Conservation (phyloP, 1,284 basidiomycete species). For the Exobasidium cylindrosporum region DNA sequence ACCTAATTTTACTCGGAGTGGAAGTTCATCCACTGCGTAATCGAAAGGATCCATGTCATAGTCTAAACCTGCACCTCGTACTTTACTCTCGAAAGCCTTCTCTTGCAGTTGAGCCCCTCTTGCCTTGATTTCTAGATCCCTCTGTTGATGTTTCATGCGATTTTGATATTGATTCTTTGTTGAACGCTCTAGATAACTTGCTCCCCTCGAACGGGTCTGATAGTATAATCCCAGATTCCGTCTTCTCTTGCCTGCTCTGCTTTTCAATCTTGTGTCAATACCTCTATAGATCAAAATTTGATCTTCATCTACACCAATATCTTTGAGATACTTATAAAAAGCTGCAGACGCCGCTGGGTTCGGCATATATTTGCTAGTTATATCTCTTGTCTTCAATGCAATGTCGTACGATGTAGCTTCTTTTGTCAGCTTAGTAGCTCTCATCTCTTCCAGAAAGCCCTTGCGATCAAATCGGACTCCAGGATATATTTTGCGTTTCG, state of each 20-base stretch:
- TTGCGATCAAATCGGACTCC: no score
- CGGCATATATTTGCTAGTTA: neutral
- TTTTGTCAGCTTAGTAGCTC: no score
- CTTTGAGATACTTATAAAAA: neutral
- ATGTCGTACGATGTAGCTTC: neutral
- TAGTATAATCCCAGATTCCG: neutral
- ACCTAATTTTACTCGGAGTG: neutral
- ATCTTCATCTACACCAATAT: neutral
- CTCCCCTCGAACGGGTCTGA: neutral
- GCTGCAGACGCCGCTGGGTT: neutral
- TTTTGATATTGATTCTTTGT: neutral
- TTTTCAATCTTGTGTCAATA: neutral
- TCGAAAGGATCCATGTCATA: neutral
- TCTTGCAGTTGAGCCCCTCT: neutral
- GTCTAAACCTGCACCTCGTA: neutral
- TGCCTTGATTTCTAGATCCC: neutral
- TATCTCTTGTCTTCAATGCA: neutral
- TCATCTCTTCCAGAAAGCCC: no score
- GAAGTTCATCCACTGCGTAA: neutral
- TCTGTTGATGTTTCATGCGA: neutral
- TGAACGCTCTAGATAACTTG: neutral
- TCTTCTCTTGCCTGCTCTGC: neutral
- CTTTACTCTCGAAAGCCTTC: neutral
- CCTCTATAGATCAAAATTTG: neutral
- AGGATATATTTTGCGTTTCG: no score